Evolutionary conservation across 495 filamentous ascomycete species (phyloP).

Genomic region (Penicillium verhagenii): DNA sequence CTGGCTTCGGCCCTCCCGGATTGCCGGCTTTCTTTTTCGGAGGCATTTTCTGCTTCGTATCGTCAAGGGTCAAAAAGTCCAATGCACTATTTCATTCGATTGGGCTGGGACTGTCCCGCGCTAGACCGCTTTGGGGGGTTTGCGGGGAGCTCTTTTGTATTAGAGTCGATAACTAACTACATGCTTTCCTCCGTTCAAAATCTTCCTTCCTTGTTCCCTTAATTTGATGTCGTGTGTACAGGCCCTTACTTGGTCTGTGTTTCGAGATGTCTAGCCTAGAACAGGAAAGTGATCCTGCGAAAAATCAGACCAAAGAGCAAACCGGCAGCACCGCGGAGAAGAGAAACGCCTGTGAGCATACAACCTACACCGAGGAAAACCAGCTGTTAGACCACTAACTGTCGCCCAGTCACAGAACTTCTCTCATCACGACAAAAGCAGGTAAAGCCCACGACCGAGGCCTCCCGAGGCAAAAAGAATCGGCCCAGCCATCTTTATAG

Average conservation of each 20-base stretch:
- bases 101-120: conserved; percentile 30
- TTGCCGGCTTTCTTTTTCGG: conserved; percentile 45
- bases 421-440: conserved; percentile 61
- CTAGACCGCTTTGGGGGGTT: conserved; percentile 32
- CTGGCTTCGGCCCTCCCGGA: conserved; percentile 41
- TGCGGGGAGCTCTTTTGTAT: conserved; percentile 27
- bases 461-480: background rate
- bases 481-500: conserved; percentile 21
- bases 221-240: background rate
- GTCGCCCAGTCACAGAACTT: conserved; percentile 60
- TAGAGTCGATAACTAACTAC: background rate
- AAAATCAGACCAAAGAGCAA: background rate
- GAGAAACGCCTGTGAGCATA: conserved; percentile 43
- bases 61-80: background rate
- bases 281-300: background rate
- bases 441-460: conserved; percentile 28
- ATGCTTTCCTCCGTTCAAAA: background rate
- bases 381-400: background rate
- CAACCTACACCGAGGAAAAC: background rate
- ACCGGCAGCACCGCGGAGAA: conserved; percentile 28
- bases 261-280: background rate
- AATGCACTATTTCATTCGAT: conserved; percentile 4
- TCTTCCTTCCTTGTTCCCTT: background rate
- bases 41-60: conserved; percentile 29
- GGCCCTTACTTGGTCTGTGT: background rate